These are phyloP conservation scores for Beta macrorhiza DNA, from an alignment of 179 eudicot species.

Conservation along the genomic window DNA sequence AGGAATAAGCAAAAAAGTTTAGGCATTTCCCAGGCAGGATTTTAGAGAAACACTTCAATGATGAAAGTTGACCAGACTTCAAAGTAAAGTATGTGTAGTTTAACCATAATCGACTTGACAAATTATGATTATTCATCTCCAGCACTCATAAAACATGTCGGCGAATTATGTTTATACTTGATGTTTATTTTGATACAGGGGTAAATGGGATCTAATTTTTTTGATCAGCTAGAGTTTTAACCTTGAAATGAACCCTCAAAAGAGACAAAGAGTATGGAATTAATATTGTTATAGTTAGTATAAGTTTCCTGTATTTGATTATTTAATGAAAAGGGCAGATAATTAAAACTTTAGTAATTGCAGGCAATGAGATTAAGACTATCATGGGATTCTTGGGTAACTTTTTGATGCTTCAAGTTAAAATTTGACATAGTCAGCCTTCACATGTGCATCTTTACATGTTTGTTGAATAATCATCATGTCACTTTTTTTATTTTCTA, in stretches of 20 bases:
- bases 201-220: background rate
- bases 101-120: constrained; percentile 7
- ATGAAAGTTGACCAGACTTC: constrained; percentile 26
- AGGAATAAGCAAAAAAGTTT: constrained; percentile 19
- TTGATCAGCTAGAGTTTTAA: background rate
- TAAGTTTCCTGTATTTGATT: background rate
- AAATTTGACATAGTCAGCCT: constrained; percentile 4
- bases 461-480: constrained; percentile 10
- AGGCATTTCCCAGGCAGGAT: constrained; percentile 12
- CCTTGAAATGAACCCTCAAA: background rate
- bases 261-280: background rate
- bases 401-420: constrained; percentile 7
- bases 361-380: background rate
- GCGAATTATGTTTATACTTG: background rate
- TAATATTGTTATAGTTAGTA: background rate
- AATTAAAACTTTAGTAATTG: background rate
- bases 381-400: constrained; percentile 4
- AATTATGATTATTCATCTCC: background rate
- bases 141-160: background rate
- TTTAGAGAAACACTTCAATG: constrained; percentile 17
- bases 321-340: background rate
- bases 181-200: background rate
- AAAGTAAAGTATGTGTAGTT: constrained; percentile 26
- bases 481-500: background rate
- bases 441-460: constrained; percentile 12